phyloP scores from a whole-genome alignment of 2,329 filamentous ascomycete species.

The Aspergillus quadrilineatus region DNA sequence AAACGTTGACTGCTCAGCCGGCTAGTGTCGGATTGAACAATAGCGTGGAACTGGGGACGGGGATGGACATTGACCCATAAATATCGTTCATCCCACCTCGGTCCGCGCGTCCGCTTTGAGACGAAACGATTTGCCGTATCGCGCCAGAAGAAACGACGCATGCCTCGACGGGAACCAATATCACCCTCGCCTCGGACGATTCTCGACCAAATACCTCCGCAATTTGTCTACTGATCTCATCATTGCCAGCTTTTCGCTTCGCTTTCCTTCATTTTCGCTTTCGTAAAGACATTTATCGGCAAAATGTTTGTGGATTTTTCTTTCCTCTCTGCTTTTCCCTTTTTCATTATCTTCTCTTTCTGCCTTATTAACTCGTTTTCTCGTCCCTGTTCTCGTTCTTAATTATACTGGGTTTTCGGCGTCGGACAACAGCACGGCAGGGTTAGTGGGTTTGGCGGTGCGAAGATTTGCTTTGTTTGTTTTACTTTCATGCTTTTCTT shows the following conservation, averaged over 20 bases:
- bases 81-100: conserved; percentile 7
- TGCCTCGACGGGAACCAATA: neutral
- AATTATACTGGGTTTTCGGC: neutral
- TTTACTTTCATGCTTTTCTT: neutral
- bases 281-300: conserved; percentile 9
- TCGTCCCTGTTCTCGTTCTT: neutral
- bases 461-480: neutral
- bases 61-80: conserved; percentile 44
- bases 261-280: conserved; percentile 2
- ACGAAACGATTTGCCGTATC: neutral
- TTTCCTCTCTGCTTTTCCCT: conserved; percentile 10
- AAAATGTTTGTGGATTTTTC: conserved; percentile 20
- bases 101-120: neutral
- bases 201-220: neutral
- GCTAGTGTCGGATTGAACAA: conserved; percentile 28
- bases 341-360: neutral
- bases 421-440: neutral
- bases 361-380: neutral
- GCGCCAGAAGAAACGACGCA: neutral
- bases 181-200: neutral
- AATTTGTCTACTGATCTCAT: conserved; percentile 10
- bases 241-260: conserved; percentile 4
- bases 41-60: conserved; percentile 35
- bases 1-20: conserved; percentile 30
- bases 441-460: neutral